phyloP scores from a whole-genome alignment of 2,329 filamentous ascomycete species.

The Neonectria neomacrospora region DNA sequence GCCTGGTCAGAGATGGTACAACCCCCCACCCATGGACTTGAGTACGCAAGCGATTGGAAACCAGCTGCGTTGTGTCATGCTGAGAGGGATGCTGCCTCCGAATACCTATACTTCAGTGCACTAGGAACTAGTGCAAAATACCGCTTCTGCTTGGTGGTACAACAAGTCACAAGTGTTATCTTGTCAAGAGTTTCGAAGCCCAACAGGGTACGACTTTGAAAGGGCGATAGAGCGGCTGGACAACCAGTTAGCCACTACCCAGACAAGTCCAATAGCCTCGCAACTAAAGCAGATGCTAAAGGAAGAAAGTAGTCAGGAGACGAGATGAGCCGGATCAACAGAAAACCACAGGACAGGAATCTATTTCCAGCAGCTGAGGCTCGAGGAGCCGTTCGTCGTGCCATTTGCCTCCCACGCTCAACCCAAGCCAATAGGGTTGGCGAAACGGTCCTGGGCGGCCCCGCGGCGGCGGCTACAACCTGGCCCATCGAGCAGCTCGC shows the following conservation, averaged over 20 bases:
- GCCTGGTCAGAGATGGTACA: not conserved
- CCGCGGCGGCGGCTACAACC: constrained; percentile 26
- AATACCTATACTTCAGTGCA: not conserved
- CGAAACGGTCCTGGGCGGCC: constrained; percentile 7
- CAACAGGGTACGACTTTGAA: not conserved
- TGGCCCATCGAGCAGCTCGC: constrained; percentile 1
- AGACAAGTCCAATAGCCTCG: not conserved
- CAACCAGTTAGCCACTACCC: not conserved
- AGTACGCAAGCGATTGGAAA: not conserved
- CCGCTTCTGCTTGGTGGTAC: not conserved
- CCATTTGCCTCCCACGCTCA: constrained; percentile 9
- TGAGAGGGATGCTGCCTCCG: not conserved
- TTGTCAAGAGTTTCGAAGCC: not conserved
- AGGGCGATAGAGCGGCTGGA: not conserved
- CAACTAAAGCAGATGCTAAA: not conserved
- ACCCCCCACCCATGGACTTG: not conserved
- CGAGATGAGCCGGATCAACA: not conserved
- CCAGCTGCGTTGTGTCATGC: not conserved
- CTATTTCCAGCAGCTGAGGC: not conserved
- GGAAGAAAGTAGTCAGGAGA: not conserved
- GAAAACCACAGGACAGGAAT: not conserved
- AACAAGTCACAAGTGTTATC: not conserved
- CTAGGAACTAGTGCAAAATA: not conserved
- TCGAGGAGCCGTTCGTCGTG: not conserved
- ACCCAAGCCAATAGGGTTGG: constrained; percentile 13